These are phyloP conservation scores for Miscanthus lutarioriparius DNA, from an alignment of 176 grass and related monocot species.

Conservation along the genomic window DNA sequence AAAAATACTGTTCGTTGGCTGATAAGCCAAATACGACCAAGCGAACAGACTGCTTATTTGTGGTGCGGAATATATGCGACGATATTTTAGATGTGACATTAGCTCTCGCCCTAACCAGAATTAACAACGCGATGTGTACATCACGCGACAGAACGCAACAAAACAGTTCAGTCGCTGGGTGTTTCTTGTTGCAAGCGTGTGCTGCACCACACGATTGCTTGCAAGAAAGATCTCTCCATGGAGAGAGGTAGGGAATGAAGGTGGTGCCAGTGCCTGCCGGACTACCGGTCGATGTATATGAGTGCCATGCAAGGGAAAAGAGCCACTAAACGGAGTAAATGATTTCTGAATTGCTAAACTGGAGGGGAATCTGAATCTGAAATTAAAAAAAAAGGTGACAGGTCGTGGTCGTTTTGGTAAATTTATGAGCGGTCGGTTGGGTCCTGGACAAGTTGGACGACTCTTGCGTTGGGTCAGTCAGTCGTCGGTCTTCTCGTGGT, in stretches of 20 bases:
- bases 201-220: constrained; percentile 17
- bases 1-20: too few species aligned
- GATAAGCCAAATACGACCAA: too few species aligned
- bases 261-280: not conserved
- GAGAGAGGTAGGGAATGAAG: not conserved
- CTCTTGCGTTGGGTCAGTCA: not conserved
- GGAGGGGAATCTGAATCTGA: not conserved
- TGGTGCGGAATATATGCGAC: not conserved
- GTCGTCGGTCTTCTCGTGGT: constrained; percentile 11
- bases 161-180: not conserved
- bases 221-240: constrained; percentile 9
- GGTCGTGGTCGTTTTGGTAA: not conserved
- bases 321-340: not conserved
- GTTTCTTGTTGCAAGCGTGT: not conserved
- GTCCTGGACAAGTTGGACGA: not conserved
- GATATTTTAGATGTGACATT: not conserved
- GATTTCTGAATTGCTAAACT: not conserved
- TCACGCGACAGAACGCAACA: not conserved
- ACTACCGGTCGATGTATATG: not conserved
- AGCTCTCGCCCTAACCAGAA: not conserved
- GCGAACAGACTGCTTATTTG: too few species aligned
- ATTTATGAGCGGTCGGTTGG: not conserved
- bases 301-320: constrained; percentile 6
- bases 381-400: not conserved
- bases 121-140: not conserved